Evolutionary conservation across 2,329 filamentous ascomycete species (phyloP), one percentile per base, ranked within the genome.

Genomic region (Xylariaceae sp.): DNA sequence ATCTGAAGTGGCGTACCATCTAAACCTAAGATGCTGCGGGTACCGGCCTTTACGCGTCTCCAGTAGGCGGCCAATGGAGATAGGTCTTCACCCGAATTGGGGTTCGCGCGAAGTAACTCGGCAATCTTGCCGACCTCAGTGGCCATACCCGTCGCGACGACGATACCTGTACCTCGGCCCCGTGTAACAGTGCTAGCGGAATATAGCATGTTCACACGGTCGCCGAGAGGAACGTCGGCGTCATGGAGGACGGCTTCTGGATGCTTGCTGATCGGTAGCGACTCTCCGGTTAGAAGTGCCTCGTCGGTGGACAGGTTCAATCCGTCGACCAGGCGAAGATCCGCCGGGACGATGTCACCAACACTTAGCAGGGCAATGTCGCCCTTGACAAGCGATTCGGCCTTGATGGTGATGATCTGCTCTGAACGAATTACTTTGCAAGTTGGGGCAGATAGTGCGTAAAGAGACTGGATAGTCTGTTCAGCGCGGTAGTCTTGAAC

Each of bases 1-100:
- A 89, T 87, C 75, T 96, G 91, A 44, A 96, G 79, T 0, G 92
- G 92, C 1, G 92, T 96, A 48, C 91, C 91, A 52, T 89, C 81
- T 2, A 88, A 73, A 52, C 85, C 88, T 43, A 90, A 79, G 57
- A 89, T 79, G 62, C 81, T 80, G 57, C 75, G 75, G 43, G 67
- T 55, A 12, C 67, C 74, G 43, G 72, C 72, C 52, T 74, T 74
- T 41, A 77, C 56, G 44, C 81, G 79, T 51, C 75, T 76, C 66
- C 69, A 74, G 65, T 77, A 76, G 60, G 77, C 67, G 26, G 75
- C 71, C 44, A 75, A 71, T 63, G 70, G 70, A 46, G 84, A 76
- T 65, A 83, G 74, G 45, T 74, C 78, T 65, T 72, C 80, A 69
- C 67, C 77, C 70, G 77, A 81, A 66, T 75, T 81, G 53, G 80